Evolutionary conservation across 2,329 filamentous ascomycete genomes (phyloP).

Genomic region (Calonectria ilicicola): DNA sequence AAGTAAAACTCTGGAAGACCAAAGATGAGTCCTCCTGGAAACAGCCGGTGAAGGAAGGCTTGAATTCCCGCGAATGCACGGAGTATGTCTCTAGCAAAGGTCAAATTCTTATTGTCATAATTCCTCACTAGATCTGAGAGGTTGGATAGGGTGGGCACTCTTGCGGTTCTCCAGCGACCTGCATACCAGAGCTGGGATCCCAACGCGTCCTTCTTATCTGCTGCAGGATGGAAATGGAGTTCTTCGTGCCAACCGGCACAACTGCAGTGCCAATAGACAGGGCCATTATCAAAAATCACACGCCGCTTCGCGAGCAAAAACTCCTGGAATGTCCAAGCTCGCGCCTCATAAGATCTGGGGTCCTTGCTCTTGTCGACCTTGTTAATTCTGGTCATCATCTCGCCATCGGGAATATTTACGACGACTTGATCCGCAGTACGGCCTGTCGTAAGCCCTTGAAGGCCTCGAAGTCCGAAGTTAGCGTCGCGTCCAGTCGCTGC

Average conservation of each 20-base stretch:
- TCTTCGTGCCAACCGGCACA: neutral
- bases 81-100: neutral
- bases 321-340: slow-evolving; percentile 10
- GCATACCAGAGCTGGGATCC: neutral
- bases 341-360: neutral
- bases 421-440: neutral
- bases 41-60: neutral
- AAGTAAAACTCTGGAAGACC: neutral
- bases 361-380: neutral
- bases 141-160: neutral
- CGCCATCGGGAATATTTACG: neutral
- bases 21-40: neutral
- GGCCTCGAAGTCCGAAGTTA: neutral
- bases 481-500: neutral
- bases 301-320: neutral
- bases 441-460: neutral
- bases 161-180: neutral
- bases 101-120: neutral
- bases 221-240: neutral
- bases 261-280: neutral
- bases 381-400: neutral
- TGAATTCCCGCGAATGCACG: neutral
- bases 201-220: neutral
- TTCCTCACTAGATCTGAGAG: neutral
- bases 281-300: neutral